Evolutionary conservation across 2,329 filamentous ascomycete genomes (phyloP), one percentile per base, ranked within the genome.

Genomic region (Camillea tinctor): DNA sequence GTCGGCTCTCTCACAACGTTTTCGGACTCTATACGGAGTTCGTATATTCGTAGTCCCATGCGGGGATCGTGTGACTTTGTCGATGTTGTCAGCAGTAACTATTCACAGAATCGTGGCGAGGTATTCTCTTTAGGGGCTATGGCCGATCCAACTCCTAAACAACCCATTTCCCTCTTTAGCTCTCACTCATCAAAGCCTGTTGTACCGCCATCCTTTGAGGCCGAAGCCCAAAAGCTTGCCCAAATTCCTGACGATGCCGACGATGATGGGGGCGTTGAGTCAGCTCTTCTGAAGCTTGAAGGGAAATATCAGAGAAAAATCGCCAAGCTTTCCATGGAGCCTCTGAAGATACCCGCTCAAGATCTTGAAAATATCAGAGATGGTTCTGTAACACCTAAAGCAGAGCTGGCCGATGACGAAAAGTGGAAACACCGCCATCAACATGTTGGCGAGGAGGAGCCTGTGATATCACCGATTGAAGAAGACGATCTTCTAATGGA

Each of bases 201-300:
- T 1, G 86, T 88, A 84, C 82, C 85, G 3, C 84, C 86, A 1
- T 97, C 93, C 0, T 97, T 98, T 67, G 92, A 98, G 74, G 89
- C 85, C 2, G 93, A 96, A 69, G 92, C 96, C 1, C 88, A 93
- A 60, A 91, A 91, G 68, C 85, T 99, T 57, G 92, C 93, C 1
- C 88, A 91, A 58, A 91, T 98, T 23, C 92, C 94, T 0, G 93
- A 97, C 70, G 92, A 96, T 44, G 73, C 79, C 17, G 84, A 88
- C 62, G 88, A 89, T 52, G 91, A 96, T 70, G 92, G 92, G 6
- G 94, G 94, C 13, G 88, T 98, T 23, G 95, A 98, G 71, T 93
- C 93, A n/a, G 92, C 95, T 0, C 75, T 99, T 55, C 77, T 93
- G 68, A 99, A 98, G 70, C 82, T 99, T 0, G 95, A 99, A 77